Percentiles rank a stretch among this genome's conserved stretches.
phyloP scores from a whole-genome alignment of 2,329 filamentous ascomycete genomes.

The Neoarthrinium moseri region DNA sequence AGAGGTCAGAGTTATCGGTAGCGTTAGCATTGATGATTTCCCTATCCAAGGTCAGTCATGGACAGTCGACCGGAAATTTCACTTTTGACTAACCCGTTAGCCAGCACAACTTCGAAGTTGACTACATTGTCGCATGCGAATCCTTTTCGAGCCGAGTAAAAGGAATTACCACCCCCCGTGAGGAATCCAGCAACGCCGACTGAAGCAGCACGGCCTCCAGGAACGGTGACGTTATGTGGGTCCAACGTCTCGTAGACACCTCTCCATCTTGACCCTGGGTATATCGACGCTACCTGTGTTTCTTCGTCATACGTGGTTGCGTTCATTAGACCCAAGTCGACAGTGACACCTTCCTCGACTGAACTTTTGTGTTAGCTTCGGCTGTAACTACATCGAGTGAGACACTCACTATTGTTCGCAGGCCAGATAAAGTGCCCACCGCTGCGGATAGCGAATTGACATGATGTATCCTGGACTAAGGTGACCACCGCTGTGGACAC shows the following conservation, averaged over 20 bases:
- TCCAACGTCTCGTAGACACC: conserved; percentile 19
- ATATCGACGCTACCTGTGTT: conserved; percentile 28
- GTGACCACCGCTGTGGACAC: conserved; percentile 7
- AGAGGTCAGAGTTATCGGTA: conserved; percentile 37
- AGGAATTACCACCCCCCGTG: conserved; percentile 22
- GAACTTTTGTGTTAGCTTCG: neutral
- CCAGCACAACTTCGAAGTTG: conserved; percentile 41
- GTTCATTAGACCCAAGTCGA: conserved; percentile 24
- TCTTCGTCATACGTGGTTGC: conserved; percentile 23
- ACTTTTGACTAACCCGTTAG: conserved; percentile 24
- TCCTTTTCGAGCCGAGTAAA: conserved; percentile 30
- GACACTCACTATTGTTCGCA: conserved; percentile 8
- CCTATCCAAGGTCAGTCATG: neutral
- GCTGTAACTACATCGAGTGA: too few relatives aligned
- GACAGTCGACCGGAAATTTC: neutral
- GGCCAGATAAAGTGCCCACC: conserved; percentile 13
- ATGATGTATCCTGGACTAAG: conserved; percentile 13
- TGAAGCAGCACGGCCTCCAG: conserved; percentile 19
- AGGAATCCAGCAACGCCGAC: conserved; percentile 27
- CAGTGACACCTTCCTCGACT: conserved; percentile 12
- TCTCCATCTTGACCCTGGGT: conserved; percentile 22
- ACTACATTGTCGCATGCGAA: conserved; percentile 44
- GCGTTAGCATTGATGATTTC: conserved; percentile 38
- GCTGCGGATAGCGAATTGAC: conserved; percentile 13
- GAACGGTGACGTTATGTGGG: conserved; percentile 15